These are phyloP conservation scores for Thermoascus crustaceus DNA, from an alignment of 2,329 filamentous ascomycete species.

Conservation along the genomic window DNA sequence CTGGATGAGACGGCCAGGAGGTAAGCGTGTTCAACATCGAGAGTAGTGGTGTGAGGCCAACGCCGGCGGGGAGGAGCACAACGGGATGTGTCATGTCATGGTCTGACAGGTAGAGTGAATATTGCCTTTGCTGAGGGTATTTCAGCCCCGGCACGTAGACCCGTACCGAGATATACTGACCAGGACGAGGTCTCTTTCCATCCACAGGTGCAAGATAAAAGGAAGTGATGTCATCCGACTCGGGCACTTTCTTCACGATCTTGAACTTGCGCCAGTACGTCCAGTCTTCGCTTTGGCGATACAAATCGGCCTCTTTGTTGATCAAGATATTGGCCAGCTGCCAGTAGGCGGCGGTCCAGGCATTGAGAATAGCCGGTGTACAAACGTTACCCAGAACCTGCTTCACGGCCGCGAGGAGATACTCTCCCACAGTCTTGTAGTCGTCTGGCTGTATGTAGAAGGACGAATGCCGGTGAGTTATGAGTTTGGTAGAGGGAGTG, in stretches of 20 bases:
- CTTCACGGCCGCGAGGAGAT: slow-evolving; percentile 59
- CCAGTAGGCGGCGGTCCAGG: slow-evolving; percentile 66
- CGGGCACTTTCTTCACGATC: slow-evolving; percentile 53
- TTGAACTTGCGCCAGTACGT: slow-evolving; percentile 56
- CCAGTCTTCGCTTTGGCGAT: slow-evolving; percentile 46
- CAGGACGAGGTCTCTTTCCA: slow-evolving; percentile 49
- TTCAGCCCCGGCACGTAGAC: slow-evolving; percentile 51
- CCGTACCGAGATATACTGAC: slow-evolving; percentile 63
- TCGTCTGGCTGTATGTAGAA: slow-evolving; percentile 61
- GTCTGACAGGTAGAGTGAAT: slow-evolving; percentile 53
- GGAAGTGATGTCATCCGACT: slow-evolving; percentile 58
- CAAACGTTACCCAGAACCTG: slow-evolving; percentile 59
- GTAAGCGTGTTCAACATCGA: slow-evolving; percentile 51
- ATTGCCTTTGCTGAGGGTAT: slow-evolving; percentile 61
- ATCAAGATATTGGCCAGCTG: slow-evolving; percentile 64
- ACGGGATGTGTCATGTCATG: slow-evolving; percentile 41
- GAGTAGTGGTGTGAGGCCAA: slow-evolving; percentile 53
- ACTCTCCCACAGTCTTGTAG: slow-evolving; percentile 62
- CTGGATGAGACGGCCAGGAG: slow-evolving; percentile 32
- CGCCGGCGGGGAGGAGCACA: slow-evolving; percentile 55
- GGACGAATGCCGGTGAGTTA: slow-evolving; percentile 68
- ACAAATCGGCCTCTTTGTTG: slow-evolving; percentile 53
- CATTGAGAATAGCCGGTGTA: slow-evolving; percentile 55
- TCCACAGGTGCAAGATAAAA: slow-evolving; percentile 56
- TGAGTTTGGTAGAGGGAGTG: slow-evolving; percentile 52